Evolutionary conservation across 108 stramenopile genomes (phyloP).

Genomic region (Skeletonema marinoi): DNA sequence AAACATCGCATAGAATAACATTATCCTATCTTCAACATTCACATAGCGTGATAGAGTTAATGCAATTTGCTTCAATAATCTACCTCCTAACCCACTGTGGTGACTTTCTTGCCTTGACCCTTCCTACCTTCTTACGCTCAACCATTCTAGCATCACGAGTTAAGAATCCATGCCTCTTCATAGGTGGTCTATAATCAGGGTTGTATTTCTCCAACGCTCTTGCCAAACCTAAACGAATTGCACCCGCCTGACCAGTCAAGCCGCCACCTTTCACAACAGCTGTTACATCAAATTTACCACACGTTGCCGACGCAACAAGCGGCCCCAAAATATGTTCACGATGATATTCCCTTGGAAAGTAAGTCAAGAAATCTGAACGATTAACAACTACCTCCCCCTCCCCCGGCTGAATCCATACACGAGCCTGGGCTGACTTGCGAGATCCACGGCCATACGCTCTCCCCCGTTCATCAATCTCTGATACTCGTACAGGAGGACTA

Average conservation of each 20-base stretch:
- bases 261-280: slow-evolving; percentile 84
- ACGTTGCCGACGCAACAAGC: slow-evolving; percentile 84
- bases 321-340: slow-evolving; percentile 83
- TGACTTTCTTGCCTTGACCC: slow-evolving; percentile 94
- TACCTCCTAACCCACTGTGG: slow-evolving; percentile 98
- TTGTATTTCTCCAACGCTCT: slow-evolving; percentile 93
- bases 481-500: slow-evolving; percentile 57
- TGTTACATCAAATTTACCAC: slow-evolving; percentile 89
- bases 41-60: background rate
- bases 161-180: slow-evolving; percentile 90
- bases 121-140: slow-evolving; percentile 97
- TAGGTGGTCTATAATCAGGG: slow-evolving; percentile 89
- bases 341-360: slow-evolving; percentile 82
- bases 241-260: slow-evolving; percentile 91
- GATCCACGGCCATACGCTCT: slow-evolving; percentile 94
- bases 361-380: slow-evolving; percentile 77
- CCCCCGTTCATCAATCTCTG: slow-evolving; percentile 83
- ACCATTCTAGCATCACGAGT: slow-evolving; percentile 96
- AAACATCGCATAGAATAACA: too few relatives aligned
- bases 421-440: slow-evolving; percentile 91
- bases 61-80: background rate
- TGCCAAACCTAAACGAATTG: slow-evolving; percentile 92
- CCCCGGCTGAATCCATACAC: slow-evolving; percentile 95
- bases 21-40: background rate
- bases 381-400: slow-evolving; percentile 88